Evolutionary conservation across 2,329 filamentous ascomycete species (phyloP).

Genomic region (Calonectria montana): DNA sequence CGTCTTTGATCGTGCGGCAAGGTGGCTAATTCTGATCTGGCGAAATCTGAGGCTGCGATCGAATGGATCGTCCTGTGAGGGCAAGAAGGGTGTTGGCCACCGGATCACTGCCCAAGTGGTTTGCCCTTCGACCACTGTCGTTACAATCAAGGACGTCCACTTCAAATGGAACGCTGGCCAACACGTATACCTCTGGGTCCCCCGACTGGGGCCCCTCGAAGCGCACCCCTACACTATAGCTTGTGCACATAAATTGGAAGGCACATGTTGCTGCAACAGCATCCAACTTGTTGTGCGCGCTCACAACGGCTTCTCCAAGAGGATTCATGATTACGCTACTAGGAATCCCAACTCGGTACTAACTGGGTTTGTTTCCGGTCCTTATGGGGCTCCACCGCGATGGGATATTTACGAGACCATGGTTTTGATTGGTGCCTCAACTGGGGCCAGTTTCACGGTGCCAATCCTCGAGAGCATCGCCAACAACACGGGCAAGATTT

Average conservation of each 20-base stretch:
- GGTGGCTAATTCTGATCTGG: constrained; percentile 60
- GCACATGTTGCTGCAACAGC: constrained; percentile 67
- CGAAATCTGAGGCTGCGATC: constrained; percentile 62
- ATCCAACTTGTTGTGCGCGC: constrained; percentile 68
- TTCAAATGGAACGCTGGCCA: constrained; percentile 71
- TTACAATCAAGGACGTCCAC: constrained; percentile 70
- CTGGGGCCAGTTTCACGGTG: constrained; percentile 71
- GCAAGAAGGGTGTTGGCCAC: constrained; percentile 63
- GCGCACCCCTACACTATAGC: constrained; percentile 73
- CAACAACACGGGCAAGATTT: constrained; percentile 53
- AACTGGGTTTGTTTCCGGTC: constrained; percentile 63
- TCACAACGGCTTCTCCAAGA: constrained; percentile 67
- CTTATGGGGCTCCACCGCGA: constrained; percentile 65
- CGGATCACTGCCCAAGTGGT: constrained; percentile 60
- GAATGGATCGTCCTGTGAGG: constrained; percentile 56
- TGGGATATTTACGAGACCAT: constrained; percentile 71
- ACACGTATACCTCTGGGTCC: constrained; percentile 71
- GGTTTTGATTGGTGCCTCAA: constrained; percentile 70
- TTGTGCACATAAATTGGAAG: constrained; percentile 62
- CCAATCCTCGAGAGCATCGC: constrained; percentile 69
- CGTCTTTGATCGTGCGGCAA: constrained; percentile 70
- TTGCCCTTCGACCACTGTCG: constrained; percentile 63
- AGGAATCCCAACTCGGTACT: constrained; percentile 48
- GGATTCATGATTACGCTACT: constrained; percentile 60
- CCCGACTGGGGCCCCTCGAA: constrained; percentile 64